Evolutionary conservation across 495 filamentous ascomycete species (phyloP), one percentile per base, ranked within the genome.

Genomic region (Hypoxylon lenormandii): DNA sequence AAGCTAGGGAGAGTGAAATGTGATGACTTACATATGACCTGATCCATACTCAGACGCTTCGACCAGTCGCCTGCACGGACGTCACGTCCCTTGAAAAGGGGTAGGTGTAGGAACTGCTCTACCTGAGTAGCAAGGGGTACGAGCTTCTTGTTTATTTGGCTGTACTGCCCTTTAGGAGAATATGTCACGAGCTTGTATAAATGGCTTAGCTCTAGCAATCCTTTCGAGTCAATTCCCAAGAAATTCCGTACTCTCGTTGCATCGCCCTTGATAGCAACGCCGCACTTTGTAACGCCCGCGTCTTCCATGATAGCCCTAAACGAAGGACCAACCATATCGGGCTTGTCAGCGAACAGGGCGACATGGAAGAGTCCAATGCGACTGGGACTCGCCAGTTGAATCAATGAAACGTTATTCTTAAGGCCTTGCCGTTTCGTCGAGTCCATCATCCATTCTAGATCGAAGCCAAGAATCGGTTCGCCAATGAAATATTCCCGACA

Each of bases 301-400:
- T 88, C 86, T 74, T 96, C 90, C 73, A 97, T 81, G 48, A 97
- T 83, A 47, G 81, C 77, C 64, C 84, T 87, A 21, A 97, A 82
- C 0, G 87, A 82, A 0, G 92, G 91, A 0, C 90, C 77, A 15
- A 94, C 84, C n/a, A 94, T 76, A 15, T 87, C 81, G 1, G 85
- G 75, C n/a, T 77, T 78, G 5, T 82, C 80, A 16, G 79, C 74
- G 73, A 85, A 92, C 7, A 84, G 74, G 23, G 91, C 88, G 40
- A 96, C 76, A 63, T 97, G 93, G 71, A 96, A 93, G 2, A 97
- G 81, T 0, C 84, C 91, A 53, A 97, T 89, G n/a, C 90, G 89
- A 50, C 88, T 86, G 65, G 89, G 83, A 60, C 88, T 92, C 6
- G 93, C 93, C 16, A 97, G 60, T 76, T 97, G 93, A 38, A 96